Base-by-base conservation (phyloP, 306 rosid species). In the Begonia peltatifolia region DNA sequence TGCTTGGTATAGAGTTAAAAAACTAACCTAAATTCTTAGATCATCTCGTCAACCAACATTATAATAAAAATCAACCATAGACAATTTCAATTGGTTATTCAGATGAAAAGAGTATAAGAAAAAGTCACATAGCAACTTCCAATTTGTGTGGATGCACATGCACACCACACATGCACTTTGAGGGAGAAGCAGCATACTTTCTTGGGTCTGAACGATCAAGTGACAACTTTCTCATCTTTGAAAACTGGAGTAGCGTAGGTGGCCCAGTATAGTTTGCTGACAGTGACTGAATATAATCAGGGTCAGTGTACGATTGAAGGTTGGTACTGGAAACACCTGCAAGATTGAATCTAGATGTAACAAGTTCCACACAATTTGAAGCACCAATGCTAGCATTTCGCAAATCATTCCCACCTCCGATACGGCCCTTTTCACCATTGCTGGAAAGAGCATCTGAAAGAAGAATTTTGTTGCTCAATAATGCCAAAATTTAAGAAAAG, bases 181-280 rank as follows among this genome's bases (percentile, higher is more conserved):
- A 20, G 7, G 38, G 65, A 53, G 42, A 59, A 50, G 15, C 30
- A 52, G 54, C 82, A 71, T 81, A 90, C 99, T 68, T 72, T 69
- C 76, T 74, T 15, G 79, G 67, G 55, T 81, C 87, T 53, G 72
- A 59, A 15, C 70, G 77, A 58, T 74, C 80, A 47, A 74, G 46
- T n/a, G 85, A 73, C 53, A 75, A 65, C 73, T 71, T 83, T 71
- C 79, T 73, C 16, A 74, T 71, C 69, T 75, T 83, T 30, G 73
- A 76, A 23, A 82, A 86, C 57, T 68, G 85, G 42, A 82, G 77
- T 69, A 73, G 57, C 5, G 83, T 65, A 52, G 88, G 56, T n/a
- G 86, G 65, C 13, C 72, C 79, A 59, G 59, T 44, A 61, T 64
- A 74, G 67, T 58, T 64, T 64, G 75, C 81, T 43, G 84, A 59